phyloP scores from a whole-genome alignment of 768 basidiomycete genomes.

The Tylopilus plumbeoviolaceoides region DNA sequence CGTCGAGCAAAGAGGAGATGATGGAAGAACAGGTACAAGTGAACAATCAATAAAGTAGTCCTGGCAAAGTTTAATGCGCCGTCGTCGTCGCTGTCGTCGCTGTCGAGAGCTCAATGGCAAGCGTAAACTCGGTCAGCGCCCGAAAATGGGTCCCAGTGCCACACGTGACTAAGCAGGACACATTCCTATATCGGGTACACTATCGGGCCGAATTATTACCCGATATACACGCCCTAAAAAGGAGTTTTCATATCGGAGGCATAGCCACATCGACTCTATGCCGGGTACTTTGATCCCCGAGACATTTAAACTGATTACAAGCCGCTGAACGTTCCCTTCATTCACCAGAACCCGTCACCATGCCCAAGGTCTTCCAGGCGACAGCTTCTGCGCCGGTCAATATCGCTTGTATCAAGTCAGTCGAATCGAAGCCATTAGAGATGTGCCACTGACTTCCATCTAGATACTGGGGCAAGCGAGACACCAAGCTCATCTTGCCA shows the following conservation, averaged over 20 bases:
- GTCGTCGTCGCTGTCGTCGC: slow-evolving; percentile 11
- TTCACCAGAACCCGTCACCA: slow-evolving; percentile 29
- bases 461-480: slow-evolving; percentile 99
- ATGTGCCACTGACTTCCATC: slow-evolving; percentile 5
- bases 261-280: slow-evolving; percentile 19
- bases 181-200: slow-evolving; percentile 11
- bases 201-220: slow-evolving; percentile 11
- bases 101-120: slow-evolving; percentile 17
- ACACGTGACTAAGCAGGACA: slow-evolving; percentile 17
- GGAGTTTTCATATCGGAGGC: slow-evolving; percentile 11
- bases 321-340: slow-evolving; percentile 3
- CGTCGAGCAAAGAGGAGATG: slow-evolving; percentile 11
- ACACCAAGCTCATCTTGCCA: slow-evolving; percentile 91
- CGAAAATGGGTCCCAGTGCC: slow-evolving; percentile 19
- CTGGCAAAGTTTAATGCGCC: slow-evolving; percentile 13
- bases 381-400: slow-evolving; percentile 94
- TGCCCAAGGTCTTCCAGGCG: slow-evolving; percentile 67
- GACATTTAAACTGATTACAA: background rate
- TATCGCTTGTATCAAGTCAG: slow-evolving; percentile 96
- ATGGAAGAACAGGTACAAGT: background rate
- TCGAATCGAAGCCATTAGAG: background rate
- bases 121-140: slow-evolving; percentile 24
- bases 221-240: slow-evolving; percentile 3
- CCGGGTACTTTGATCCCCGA: slow-evolving; percentile 8
- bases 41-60: slow-evolving; percentile 18